phyloP scores from a whole-genome alignment of 306 rosid species.

The Hippophae rhamnoides region DNA sequence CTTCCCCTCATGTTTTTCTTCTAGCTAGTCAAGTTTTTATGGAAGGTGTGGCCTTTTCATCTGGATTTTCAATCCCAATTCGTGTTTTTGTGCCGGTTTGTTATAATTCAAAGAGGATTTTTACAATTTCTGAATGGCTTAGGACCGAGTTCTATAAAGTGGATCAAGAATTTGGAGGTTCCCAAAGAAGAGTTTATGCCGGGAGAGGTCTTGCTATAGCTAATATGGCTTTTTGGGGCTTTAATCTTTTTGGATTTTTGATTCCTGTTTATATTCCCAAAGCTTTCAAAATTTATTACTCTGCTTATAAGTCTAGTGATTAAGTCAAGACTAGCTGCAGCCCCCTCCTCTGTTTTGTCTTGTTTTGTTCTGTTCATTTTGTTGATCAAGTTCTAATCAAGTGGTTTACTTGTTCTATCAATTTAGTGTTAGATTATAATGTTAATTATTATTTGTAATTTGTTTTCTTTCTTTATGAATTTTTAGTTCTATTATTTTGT shows the following conservation, averaged over 20 bases:
- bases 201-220: constrained; percentile 79
- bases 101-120: constrained; percentile 68
- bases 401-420: too few species aligned
- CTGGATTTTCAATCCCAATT: constrained; percentile 47
- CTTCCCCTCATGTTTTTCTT: constrained; percentile 79
- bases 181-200: constrained; percentile 31
- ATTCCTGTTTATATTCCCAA: constrained; percentile 85
- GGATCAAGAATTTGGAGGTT: constrained; percentile 34
- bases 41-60: constrained; percentile 64
- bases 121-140: constrained; percentile 65
- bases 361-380: too few species aligned
- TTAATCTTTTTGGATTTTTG: constrained; percentile 80
- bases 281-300: constrained; percentile 63
- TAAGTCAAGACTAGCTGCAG: background rate
- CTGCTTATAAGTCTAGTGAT: constrained; percentile 24
- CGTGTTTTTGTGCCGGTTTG: constrained; percentile 79
- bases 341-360: too few species aligned
- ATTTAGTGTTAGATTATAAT: too few species aligned
- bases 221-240: constrained; percentile 82
- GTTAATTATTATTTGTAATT: too few species aligned
- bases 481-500: too few species aligned
- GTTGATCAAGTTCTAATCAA: too few species aligned
- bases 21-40: constrained; percentile 77
- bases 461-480: too few species aligned
- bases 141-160: constrained; percentile 52